Conservation (phyloP, 352 stramenopile species). For the Phytopythium cucurbitacearum region DNA sequence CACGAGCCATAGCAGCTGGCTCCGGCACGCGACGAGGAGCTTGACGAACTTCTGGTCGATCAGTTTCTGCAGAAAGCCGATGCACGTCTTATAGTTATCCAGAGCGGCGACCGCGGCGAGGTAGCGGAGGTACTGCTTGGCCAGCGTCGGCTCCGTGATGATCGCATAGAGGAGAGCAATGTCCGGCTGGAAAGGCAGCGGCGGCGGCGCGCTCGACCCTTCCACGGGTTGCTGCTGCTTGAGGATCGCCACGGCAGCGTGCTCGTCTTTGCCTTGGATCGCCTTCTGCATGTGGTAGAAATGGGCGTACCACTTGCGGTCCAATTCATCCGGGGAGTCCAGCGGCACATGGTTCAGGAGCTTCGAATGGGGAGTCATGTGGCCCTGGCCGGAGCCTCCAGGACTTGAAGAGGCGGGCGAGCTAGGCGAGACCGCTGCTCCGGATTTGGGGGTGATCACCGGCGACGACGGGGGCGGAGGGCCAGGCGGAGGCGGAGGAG, state of each 20-base stretch:
- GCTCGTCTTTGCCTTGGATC: slow-evolving; percentile 70
- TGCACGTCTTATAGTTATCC: slow-evolving; percentile 76
- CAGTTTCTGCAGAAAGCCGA: slow-evolving; percentile 75
- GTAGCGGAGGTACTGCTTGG: slow-evolving; percentile 77
- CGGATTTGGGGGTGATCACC: slow-evolving; percentile 3
- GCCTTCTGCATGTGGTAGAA: slow-evolving; percentile 85
- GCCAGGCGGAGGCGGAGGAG: slow-evolving; percentile 28
- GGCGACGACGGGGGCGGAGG: slow-evolving; percentile 27
- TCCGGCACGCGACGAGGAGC: slow-evolving; percentile 66
- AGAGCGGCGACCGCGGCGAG: slow-evolving; percentile 45
- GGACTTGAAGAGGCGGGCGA: slow-evolving; percentile 19
- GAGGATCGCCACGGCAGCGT: slow-evolving; percentile 39
- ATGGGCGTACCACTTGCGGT: slow-evolving; percentile 85
- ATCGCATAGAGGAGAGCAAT: slow-evolving; percentile 78
- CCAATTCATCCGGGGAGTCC: slow-evolving; percentile 71
- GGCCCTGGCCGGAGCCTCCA: slow-evolving; percentile 8
- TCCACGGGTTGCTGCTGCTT: slow-evolving; percentile 44
- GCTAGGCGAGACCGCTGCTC: slow-evolving; percentile 10
- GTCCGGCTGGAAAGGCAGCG: slow-evolving; percentile 69
- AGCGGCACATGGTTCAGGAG: slow-evolving; percentile 67
- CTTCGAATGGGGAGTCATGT: slow-evolving; percentile 55
- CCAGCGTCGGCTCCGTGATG: slow-evolving; percentile 56
- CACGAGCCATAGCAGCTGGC: slow-evolving; percentile 77
- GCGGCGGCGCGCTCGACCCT: slow-evolving; percentile 10
- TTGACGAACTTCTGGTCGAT: slow-evolving; percentile 83